Evolutionary conservation across 1,139 yeast genomes (phyloP).

Genomic region (Debaryomyces sp.): DNA sequence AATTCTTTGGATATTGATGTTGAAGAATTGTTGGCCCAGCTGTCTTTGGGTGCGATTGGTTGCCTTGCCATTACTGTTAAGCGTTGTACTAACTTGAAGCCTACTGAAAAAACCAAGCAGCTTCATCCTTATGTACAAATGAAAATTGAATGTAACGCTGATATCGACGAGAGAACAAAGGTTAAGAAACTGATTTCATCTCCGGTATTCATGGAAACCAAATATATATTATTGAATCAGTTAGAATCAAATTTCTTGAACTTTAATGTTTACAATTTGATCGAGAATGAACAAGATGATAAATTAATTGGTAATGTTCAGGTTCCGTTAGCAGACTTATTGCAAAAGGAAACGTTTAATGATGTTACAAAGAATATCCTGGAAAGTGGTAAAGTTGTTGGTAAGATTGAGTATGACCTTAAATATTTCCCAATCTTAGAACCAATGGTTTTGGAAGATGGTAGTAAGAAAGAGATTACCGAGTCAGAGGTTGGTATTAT

Average conservation of each 20-base stretch:
- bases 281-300: slow-evolving; percentile 55
- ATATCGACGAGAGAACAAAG: slow-evolving; percentile 52
- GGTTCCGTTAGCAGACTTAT: slow-evolving; percentile 58
- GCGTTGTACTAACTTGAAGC: slow-evolving; percentile 53
- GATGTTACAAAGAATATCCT: slow-evolving; percentile 38
- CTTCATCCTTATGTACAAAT: slow-evolving; percentile 65
- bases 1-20: slow-evolving; percentile 75
- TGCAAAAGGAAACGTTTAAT: slow-evolving; percentile 51
- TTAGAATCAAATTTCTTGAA: slow-evolving; percentile 58
- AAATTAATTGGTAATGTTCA: slow-evolving; percentile 58
- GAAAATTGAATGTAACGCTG: slow-evolving; percentile 46
- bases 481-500: slow-evolving; percentile 72
- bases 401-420: slow-evolving; percentile 61
- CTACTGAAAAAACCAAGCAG: slow-evolving; percentile 40
- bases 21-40: slow-evolving; percentile 66
- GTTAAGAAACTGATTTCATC: slow-evolving; percentile 56
- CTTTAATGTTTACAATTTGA: slow-evolving; percentile 55
- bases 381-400: slow-evolving; percentile 61
- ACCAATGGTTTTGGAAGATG: slow-evolving; percentile 51
- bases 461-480: slow-evolving; percentile 48
- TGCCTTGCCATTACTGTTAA: slow-evolving; percentile 64
- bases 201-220: slow-evolving; percentile 70
- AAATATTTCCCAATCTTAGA: slow-evolving; percentile 64
- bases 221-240: slow-evolving; percentile 58
- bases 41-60: slow-evolving; percentile 67